Conservation (phyloP, 2,329 filamentous ascomycete genomes). For the Fusarium transvaalense region DNA sequence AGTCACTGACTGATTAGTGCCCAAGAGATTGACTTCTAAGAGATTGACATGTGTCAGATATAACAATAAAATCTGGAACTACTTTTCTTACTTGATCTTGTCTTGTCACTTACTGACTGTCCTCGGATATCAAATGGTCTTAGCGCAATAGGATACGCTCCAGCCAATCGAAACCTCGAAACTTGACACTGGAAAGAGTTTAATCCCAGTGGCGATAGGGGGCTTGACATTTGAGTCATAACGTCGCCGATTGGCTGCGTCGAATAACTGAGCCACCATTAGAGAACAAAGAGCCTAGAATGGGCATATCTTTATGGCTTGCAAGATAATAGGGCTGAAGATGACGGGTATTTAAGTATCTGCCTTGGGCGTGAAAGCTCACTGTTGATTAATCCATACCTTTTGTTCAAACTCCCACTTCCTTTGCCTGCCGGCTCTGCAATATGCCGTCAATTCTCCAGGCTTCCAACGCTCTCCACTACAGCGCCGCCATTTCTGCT, state of each 20-base stretch:
- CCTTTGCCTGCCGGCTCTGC: background rate
- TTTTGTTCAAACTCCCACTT: no score
- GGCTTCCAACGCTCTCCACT: conserved; percentile 30
- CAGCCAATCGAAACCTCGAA: conserved; percentile 4
- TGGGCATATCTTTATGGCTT: no score
- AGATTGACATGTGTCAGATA: background rate
- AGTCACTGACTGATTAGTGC: background rate
- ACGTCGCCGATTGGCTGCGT: conserved; percentile 13
- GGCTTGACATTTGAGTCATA: conserved; percentile 14
- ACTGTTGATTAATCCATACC: background rate
- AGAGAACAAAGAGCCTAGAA: background rate
- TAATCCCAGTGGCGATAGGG: conserved; percentile 6
- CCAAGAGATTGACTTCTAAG: background rate
- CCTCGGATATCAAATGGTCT: background rate
- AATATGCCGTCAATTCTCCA: conserved; percentile 22
- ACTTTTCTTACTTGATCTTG: background rate
- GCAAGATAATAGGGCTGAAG: conserved; percentile 15
- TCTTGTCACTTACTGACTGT: background rate
- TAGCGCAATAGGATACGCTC: conserved; percentile 6
- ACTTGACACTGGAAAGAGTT: background rate
- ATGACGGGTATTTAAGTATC: conserved; percentile 11
- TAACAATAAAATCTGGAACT: background rate
- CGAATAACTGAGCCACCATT: conserved; percentile 12
- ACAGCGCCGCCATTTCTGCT: conserved; percentile 8
- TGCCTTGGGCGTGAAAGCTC: background rate